Percentiles rank a stretch among this genome's conserved stretches.
These are phyloP conservation scores for Pseudocohnilembus persalinus DNA, from an alignment of 169 alveolate genomes.

Conservation along the genomic window DNA sequence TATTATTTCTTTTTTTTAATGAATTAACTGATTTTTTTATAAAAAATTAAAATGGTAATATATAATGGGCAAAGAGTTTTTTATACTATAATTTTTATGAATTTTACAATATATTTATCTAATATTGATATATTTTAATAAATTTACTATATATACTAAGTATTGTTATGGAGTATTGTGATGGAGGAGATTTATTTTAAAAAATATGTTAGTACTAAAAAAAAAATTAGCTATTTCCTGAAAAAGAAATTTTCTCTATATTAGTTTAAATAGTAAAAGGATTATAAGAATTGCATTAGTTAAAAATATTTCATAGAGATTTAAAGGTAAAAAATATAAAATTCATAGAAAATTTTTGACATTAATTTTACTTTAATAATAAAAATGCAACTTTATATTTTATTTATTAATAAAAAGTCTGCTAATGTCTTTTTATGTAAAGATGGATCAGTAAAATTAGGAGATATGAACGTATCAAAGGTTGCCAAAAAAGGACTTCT, in stretches of 20 bases:
- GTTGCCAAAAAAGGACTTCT: constrained; percentile 61
- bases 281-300: neutral
- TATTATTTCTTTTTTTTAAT: neutral
- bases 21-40: too few relatives aligned
- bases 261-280: constrained; percentile 54
- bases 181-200: constrained; percentile 80
- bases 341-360: constrained; percentile 50
- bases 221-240: constrained; percentile 48
- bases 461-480: constrained; percentile 75
- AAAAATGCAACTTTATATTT: neutral
- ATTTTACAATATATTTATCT: too few relatives aligned
- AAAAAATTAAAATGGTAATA: too few relatives aligned
- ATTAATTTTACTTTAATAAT: neutral
- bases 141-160: too few relatives aligned
- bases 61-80: too few relatives aligned
- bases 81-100: too few relatives aligned
- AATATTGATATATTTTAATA: too few relatives aligned
- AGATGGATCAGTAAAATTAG: constrained; percentile 71
- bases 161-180: constrained; percentile 85
- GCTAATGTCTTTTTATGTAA: constrained; percentile 73
- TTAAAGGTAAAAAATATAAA: constrained; percentile 78
- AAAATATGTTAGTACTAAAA: constrained; percentile 68
- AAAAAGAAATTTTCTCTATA: constrained; percentile 57
- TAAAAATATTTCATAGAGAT: constrained; percentile 73
- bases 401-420: constrained; percentile 42